A percentile compares a stretch with the other conserved stretches of the same genome.
Conservation (phyloP, 495 filamentous ascomycete genomes). For the Xylaria bambusicola region DNA sequence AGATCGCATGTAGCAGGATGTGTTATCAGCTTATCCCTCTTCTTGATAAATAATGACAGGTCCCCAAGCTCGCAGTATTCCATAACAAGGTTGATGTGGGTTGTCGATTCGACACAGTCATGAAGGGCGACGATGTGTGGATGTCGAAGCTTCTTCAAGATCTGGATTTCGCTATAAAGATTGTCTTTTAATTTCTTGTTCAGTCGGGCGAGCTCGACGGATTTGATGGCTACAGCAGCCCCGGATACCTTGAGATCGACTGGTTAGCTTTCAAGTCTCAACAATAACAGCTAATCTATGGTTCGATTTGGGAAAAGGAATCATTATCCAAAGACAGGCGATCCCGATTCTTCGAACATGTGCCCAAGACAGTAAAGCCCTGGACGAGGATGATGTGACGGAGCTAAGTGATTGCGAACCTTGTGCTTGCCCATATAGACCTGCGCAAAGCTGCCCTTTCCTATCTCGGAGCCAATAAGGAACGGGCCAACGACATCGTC, state of each 20-base stretch:
- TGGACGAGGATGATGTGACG: slow-evolving; percentile 1
- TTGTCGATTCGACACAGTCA: slow-evolving; percentile 81
- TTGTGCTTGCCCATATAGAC: slow-evolving; percentile 85
- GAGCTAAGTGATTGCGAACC: slow-evolving; percentile 54
- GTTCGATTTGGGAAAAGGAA: neutral
- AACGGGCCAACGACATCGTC: slow-evolving; percentile 77
- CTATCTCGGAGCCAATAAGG: slow-evolving; percentile 78
- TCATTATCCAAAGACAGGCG: no score
- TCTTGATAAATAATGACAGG: slow-evolving; percentile 91
- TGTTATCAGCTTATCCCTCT: slow-evolving; percentile 72
- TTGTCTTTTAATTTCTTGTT: slow-evolving; percentile 97
- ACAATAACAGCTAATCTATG: neutral
- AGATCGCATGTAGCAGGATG: slow-evolving; percentile 80
- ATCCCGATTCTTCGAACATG: no score
- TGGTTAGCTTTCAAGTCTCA: slow-evolving; percentile 42
- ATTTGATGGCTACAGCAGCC: slow-evolving; percentile 89
- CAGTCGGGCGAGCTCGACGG: slow-evolving; percentile 83
- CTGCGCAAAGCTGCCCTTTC: slow-evolving; percentile 92
- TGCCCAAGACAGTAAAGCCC: slow-evolving; percentile 9
- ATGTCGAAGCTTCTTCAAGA: slow-evolving; percentile 87
- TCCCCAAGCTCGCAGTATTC: slow-evolving; percentile 97
- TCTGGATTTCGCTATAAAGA: slow-evolving; percentile 90
- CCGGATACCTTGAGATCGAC: slow-evolving; percentile 52
- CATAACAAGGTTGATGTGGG: slow-evolving; percentile 96
- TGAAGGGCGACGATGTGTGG: slow-evolving; percentile 96